phyloP scores from a whole-genome alignment of 495 filamentous ascomycete genomes.

The Neurospora africana region DNA sequence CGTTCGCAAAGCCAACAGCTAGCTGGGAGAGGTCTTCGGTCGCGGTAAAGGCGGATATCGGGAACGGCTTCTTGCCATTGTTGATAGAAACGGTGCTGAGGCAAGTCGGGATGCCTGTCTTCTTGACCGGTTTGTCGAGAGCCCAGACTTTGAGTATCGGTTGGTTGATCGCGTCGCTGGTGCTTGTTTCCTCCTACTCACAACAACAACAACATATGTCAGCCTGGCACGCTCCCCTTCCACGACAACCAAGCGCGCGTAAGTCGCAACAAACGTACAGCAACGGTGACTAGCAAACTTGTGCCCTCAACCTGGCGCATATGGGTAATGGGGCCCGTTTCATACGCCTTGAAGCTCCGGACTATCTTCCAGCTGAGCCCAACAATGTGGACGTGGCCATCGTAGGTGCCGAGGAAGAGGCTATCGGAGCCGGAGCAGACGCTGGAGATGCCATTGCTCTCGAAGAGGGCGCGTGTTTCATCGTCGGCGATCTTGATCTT shows the following conservation, averaged over 20 bases:
- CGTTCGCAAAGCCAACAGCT: conserved; percentile 91
- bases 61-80: conserved; percentile 88
- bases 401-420: conserved; percentile 75
- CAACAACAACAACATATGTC: neutral
- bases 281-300: conserved; percentile 73
- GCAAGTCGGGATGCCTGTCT: conserved; percentile 78
- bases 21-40: conserved; percentile 82
- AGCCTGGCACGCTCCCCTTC: neutral
- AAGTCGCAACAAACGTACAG: conserved; percentile 25
- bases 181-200: conserved; percentile 62
- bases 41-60: conserved; percentile 81
- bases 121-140: conserved; percentile 87
- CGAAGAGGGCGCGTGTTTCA: conserved; percentile 37
- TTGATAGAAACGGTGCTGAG: conserved; percentile 74
- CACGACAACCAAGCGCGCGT: neutral
- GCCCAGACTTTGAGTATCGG: conserved; percentile 93
- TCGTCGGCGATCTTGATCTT: conserved; percentile 72
- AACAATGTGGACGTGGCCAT: conserved; percentile 78
- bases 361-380: conserved; percentile 78
- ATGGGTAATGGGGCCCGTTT: conserved; percentile 71
- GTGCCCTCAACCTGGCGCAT: conserved; percentile 91
- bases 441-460: conserved; percentile 38
- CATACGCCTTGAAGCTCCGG: conserved; percentile 76
- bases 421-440: conserved; percentile 83
- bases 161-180: conserved; percentile 36